Base-by-base conservation (phyloP, 2,329 filamentous ascomycete genomes). In the Alternaria sp. region DNA sequence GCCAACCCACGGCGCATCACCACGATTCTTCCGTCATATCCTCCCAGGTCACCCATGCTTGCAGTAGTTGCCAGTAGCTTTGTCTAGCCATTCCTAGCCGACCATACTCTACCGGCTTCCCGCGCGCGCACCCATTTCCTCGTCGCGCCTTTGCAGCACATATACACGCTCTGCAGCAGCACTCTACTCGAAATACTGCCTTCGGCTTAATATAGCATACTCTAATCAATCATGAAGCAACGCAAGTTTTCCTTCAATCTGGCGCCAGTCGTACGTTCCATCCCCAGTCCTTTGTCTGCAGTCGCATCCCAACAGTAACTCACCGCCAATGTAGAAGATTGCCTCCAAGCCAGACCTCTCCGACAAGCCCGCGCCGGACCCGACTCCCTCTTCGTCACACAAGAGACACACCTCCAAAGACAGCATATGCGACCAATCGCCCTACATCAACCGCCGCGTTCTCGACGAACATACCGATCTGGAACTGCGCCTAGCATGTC, bases 401-500 rank as follows among this genome's bases (percentile, higher is more conserved):
- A 62, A 54, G n/a, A 65, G 71, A 63, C 71, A 75, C 26, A 51
- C 62, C 5, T 76, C 74, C 50, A 73, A 74, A 44, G 74, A 78
- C 62, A 77, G 73, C 65, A 69, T 78, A 23, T 69, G 67, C 47
- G 70, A 81, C 57, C 78, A 78, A 36, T 80, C 81, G 57, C 78
- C 82, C 45, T 80, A 80, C 62, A 83, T 83, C 65, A 78, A 79
- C 59, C 81, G 82, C 45, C 81, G 81, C 59, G 77, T 79, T 23
- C 79, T 85, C 59, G 75, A 81, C 15, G 67, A 75, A 23, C 73
- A 79, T 36, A 76, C 81, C 49, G 83, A 85, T 62, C 75, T 76
- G 26, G 81, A 85, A 63, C 73, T 85, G 54, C 82, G 82, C 62
- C 68, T 75, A 47, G 82, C 83, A 59, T 85, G 83, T 71, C 78